These are phyloP conservation scores for Panellus pusillus DNA, from an alignment of 768 basidiomycete species.

Conservation along the genomic window DNA sequence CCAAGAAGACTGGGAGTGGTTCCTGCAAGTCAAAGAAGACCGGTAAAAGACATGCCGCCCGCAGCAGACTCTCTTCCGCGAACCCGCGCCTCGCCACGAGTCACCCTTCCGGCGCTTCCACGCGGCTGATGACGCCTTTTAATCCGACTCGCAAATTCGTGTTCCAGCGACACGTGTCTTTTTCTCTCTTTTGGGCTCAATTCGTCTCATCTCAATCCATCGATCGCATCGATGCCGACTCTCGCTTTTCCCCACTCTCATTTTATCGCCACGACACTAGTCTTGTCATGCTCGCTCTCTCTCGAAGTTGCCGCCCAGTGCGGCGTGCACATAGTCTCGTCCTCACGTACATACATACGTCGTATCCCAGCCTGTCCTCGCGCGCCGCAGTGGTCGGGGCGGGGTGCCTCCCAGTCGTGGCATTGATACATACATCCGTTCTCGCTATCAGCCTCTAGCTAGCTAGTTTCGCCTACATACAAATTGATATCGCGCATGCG, in stretches of 20 bases:
- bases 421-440: not conserved
- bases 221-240: conserved; percentile 9
- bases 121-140: conserved; percentile 2
- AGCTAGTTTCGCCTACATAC: conserved; percentile 6
- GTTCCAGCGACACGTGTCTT: not conserved
- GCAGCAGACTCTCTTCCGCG: conserved; percentile 10
- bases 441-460: not conserved
- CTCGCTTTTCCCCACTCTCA: conserved; percentile 9
- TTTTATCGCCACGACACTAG: conserved; percentile 18
- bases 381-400: conserved; percentile 6
- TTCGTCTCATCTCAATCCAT: conserved; percentile 2
- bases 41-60: not conserved
- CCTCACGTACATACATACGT: no score
- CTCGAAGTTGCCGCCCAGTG: conserved; percentile 15
- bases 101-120: conserved; percentile 5
- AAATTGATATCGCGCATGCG: no score
- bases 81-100: conserved; percentile 8
- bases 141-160: not conserved
- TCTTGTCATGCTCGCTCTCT: conserved; percentile 12
- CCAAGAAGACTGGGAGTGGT: not conserved
- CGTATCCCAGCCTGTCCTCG: conserved; percentile 5
- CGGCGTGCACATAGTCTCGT: conserved; percentile 3
- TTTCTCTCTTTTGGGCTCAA: not conserved
- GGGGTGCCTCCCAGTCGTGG: conserved; percentile 15
- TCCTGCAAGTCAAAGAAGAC: conserved; percentile 7